A percentile compares a stretch with the other conserved stretches of the same genome.
These are phyloP conservation scores for Ophiostoma triangulosporum DNA, from an alignment of 2,329 filamentous ascomycete species.

Conservation along the genomic window DNA sequence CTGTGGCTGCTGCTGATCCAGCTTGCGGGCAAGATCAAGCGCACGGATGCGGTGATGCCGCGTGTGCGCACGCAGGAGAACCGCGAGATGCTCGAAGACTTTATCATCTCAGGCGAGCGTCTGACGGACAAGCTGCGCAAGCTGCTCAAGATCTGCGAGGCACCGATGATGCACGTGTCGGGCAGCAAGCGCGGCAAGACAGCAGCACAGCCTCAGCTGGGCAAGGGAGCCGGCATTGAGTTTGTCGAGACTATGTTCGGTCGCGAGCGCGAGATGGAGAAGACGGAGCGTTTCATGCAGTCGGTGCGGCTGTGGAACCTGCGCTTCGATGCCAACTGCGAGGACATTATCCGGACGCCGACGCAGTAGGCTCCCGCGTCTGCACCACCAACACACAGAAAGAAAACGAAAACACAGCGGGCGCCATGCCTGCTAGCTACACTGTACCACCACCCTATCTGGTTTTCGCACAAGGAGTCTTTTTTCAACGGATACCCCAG, in stretches of 20 bases:
- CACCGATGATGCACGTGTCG: conserved; percentile 78
- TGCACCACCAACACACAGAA: neutral
- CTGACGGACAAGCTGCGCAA: conserved; percentile 74
- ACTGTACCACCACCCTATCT: conserved; percentile 9
- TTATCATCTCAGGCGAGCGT: conserved; percentile 77
- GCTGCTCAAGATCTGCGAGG: conserved; percentile 81
- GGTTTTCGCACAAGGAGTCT: conserved; percentile 8
- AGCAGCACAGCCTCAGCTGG: conserved; percentile 45
- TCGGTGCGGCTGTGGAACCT: conserved; percentile 79
- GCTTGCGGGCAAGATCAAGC: conserved; percentile 84
- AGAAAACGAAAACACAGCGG: neutral
- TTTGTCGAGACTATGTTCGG: conserved; percentile 96
- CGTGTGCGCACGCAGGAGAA: conserved; percentile 61
- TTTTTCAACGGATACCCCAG: conserved; percentile 8
- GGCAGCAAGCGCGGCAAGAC: conserved; percentile 56
- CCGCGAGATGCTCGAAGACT: conserved; percentile 74
- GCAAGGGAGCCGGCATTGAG: conserved; percentile 83
- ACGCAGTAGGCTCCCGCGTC: conserved; percentile 28
- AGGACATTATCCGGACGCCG: conserved; percentile 62
- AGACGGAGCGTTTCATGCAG: conserved; percentile 87
- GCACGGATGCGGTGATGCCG: conserved; percentile 63
- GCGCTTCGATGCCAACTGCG: conserved; percentile 91
- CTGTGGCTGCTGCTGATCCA: conserved; percentile 93
- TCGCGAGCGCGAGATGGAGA: conserved; percentile 74
- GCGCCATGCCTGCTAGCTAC: neutral